Evolutionary conservation across 2,329 filamentous ascomycete genomes (phyloP), one percentile per base, ranked within the genome.

Genomic region (Arthroderma uncinatum): DNA sequence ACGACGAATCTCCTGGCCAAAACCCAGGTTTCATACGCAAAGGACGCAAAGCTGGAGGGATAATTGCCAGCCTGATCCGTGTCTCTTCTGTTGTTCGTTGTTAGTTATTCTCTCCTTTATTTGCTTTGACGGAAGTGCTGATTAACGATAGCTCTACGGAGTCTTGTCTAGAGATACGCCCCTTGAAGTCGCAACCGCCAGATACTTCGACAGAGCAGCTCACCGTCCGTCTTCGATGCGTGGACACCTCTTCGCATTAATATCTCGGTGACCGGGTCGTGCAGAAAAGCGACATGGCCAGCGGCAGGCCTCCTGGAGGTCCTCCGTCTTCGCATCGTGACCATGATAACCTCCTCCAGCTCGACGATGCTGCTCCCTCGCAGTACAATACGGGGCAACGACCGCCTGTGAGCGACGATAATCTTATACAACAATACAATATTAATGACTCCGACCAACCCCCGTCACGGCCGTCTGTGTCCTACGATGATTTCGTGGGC

Each of bases 401-500:
- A 58, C 85, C 90, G 53, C 82, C 86, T n/a, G 76, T 87, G 60
- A 85, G 85, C 70, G 90, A 95, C 70, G 86, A 94, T 63, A 84
- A 91, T 63, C 78, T 95, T 52, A 76, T 92, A 67, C 81, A 83
- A 69, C 82, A 82, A 62, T 91, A 89, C 74, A 81, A 86, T 66
- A 83, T 86, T 67, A 79, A 87, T 66, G 78, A 82, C 62, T 76
- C 79, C 61, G 82, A 87, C 62, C 76, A 80, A 64, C 75, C 79
- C 50, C 80, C 81, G 60, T 74, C 83, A 58, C 86, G 92, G 63
- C 88, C 90, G 55, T 96, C 91, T 25, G 84, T 92, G 55, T 95
- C 90, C 58, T 96, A 96, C 73, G 92, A 96, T 78, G 87, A 93
- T 66, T 97, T 96, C 70, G 85, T 97, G 61, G 92, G 92, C 62